Percentiles rank a stretch among this genome's conserved stretches.
Conservation (phyloP, 169 alveolate species). For the Condylostoma magnum region DNA sequence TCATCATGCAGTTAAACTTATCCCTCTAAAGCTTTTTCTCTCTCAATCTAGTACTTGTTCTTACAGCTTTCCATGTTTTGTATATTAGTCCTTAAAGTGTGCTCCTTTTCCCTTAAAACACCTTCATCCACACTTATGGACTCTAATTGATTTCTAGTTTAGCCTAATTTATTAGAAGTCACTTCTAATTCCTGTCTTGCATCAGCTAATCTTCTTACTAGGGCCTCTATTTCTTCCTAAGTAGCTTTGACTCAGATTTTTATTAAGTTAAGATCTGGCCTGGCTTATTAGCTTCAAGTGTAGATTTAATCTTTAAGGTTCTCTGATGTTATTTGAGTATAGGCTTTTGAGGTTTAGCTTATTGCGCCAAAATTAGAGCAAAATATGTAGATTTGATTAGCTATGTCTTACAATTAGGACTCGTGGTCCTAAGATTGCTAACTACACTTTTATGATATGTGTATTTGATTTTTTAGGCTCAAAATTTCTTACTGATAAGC, state of each 20-base stretch:
- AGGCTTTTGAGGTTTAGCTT: background rate
- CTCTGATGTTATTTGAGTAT: background rate
- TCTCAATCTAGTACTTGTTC: background rate
- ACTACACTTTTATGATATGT: too few species aligned
- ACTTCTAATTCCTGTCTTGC: background rate
- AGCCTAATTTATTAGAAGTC: background rate
- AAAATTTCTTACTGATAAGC: too few species aligned
- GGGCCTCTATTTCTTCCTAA: constrained; percentile 15
- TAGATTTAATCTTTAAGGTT: background rate
- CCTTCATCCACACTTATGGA: background rate
- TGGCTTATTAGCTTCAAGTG: background rate
- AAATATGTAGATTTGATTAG: too few species aligned
- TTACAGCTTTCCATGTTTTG: too few species aligned
- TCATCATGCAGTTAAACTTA: background rate
- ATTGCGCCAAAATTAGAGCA: constrained; percentile 16
- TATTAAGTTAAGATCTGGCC: background rate
- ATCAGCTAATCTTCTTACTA: constrained; percentile 17
- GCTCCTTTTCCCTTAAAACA: constrained; percentile 9
- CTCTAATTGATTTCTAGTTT: background rate
- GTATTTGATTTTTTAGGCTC: too few species aligned
- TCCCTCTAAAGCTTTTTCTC: background rate
- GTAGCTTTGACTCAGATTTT: background rate
- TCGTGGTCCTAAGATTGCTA: too few species aligned
- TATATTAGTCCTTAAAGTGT: background rate
- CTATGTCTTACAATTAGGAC: too few species aligned